phyloP scores from a whole-genome alignment of 371 early-diverging fungal genomes.

The Mitosporidium daphniae region DNA sequence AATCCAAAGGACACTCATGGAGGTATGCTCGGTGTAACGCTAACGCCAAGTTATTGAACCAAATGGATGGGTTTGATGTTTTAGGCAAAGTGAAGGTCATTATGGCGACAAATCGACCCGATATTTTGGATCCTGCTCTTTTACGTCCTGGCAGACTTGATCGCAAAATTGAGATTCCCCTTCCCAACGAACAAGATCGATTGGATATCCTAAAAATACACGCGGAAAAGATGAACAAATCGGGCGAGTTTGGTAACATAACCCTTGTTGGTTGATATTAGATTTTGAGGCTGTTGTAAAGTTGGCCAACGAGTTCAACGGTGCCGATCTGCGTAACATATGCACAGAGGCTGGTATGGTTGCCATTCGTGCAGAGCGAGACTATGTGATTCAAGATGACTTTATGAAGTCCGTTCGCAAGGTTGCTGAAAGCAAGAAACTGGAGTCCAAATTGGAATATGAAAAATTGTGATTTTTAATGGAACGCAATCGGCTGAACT shows the following conservation, averaged over 20 bases:
- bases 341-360: slow-evolving; percentile 99
- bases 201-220: slow-evolving; percentile 93
- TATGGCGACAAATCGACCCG: slow-evolving; percentile 98
- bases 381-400: slow-evolving; percentile 85
- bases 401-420: slow-evolving; percentile 98
- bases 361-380: slow-evolving; percentile 94
- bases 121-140: slow-evolving; percentile 91
- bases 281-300: slow-evolving; percentile 93
- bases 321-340: slow-evolving; percentile 93
- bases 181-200: slow-evolving; percentile 52
- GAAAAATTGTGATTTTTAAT: slow-evolving; percentile 7
- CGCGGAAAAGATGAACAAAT: slow-evolving; percentile 52
- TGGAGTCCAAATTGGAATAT: slow-evolving; percentile 89
- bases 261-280: slow-evolving; percentile 4
- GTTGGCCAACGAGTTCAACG: slow-evolving; percentile 88
- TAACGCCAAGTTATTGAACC: slow-evolving; percentile 63
- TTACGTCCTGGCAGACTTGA: slow-evolving; percentile 90
- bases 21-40: slow-evolving; percentile 8
- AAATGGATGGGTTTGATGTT: slow-evolving; percentile 97
- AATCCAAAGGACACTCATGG: slow-evolving; percentile 97
- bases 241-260: slow-evolving; percentile 49
- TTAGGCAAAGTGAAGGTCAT: slow-evolving; percentile 91
- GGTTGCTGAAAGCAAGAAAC: slow-evolving; percentile 84
- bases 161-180: slow-evolving; percentile 91
- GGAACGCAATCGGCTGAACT: no score